Base-by-base conservation (phyloP, 306 rosid species). In the Luffa acutangula region DNA sequence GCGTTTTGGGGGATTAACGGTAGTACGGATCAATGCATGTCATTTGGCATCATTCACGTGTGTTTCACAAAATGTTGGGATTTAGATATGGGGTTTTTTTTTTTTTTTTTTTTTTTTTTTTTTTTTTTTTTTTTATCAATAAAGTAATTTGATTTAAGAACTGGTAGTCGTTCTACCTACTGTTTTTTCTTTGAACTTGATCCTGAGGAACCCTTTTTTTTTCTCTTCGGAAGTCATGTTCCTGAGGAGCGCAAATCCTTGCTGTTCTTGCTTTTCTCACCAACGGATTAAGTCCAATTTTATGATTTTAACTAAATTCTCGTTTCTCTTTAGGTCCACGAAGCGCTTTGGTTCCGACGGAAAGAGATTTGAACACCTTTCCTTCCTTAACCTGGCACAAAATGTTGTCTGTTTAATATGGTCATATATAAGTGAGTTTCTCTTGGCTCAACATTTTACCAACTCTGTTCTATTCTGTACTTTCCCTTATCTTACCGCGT, bases 341-440 rank as follows among this genome's bases (percentile, higher is more conserved):
- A 94, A 94, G 81, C 88, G 97, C 81, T 95, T 95, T 63, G 97
- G 98, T 75, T 88, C 91, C 18, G 87, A 91, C 33, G 87, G 79
- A 56, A 80, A 86, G 87, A 85, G 99, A 79, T 95, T 95, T 62
- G 94, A 89, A 79, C 96, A 95, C 85, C 99, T 95, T 79, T 86
- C 99, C 63, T 91, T 95, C 82, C 87, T 95, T 15, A 95, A 95
- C 88, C 84, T 95, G 83, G 97, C 97, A 0, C 99, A 95, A 81
- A 95, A 81, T 70, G 97, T 95, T 31, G 97, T 93, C 67, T 95
- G 99, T 87, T 88, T 95, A 73, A 81, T 92, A 85, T 95, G 99
- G 99, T 95, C 99, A 1, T 95, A 78, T 79, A 88, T 90, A 81
- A 91, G 99, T 95, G 80, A 89, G 99, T 78, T 75, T 76, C 77